Base-by-base conservation (phyloP, 1,139 yeast genomes). In the Eremothecium sinecaudum region DNA sequence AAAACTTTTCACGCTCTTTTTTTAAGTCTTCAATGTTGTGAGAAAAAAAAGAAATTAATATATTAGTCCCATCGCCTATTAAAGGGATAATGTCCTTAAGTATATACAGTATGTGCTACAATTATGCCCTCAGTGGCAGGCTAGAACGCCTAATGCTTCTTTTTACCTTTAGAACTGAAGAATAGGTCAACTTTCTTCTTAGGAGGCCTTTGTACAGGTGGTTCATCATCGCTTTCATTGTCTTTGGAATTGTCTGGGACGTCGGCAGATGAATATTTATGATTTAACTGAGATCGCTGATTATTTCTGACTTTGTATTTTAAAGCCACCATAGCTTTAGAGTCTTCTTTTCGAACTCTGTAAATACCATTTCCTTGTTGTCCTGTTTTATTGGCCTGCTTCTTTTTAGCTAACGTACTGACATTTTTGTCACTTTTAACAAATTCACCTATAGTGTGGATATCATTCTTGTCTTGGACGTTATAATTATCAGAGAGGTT, bases 361-460 rank as follows among this genome's bases (percentile, higher is more conserved):
- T 54, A 48, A 5, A 53, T 44, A 24, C 41, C 43, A 22, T 42
- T 47, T 20, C 35, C 23, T 39, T 41, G 32, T 15, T 31, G 23
- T 7, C 34, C 23, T 8, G 22, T 33, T 8, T 38, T 31, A 20
- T 38, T 44, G 6, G 22, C 24, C 10, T 32, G 40, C 23, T 47
- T 40, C 28, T 46, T 47, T 36, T 54, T 57, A 2, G 58, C 45
- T 22, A 57, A 33, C 4, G 58, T 42, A 17, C 47, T 46, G 3
- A 57, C 42, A 26, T 53, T 56, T 40, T 56, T 55, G 31, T 56
- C 54, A 31, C 58, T 47, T 11, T 47, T 41, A 10, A 57, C 46
- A 27, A 57, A 57, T 33, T 57, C 60, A 13, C 62, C 62, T 8
- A 57, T 47, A 4, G 61, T 57, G 17, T 51, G 49, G 5, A 57